Evolutionary conservation across 2,329 filamentous ascomycete species (phyloP).

Genomic region (Neurospora sp.): DNA sequence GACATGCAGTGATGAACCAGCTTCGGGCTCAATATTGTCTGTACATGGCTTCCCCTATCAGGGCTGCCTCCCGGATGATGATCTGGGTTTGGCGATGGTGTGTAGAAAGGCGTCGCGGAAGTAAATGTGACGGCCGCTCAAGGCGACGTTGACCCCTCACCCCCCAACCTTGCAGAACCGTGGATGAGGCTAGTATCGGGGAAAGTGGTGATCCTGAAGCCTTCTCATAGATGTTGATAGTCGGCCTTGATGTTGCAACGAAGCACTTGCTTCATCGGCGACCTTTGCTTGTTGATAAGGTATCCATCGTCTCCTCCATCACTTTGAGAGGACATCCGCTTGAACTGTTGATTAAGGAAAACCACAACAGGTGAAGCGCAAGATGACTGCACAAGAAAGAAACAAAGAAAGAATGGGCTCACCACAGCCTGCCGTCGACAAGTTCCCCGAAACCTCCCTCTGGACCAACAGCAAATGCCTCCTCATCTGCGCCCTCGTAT

Average conservation of each 20-base stretch:
- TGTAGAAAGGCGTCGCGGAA: not conserved
- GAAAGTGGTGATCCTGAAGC: not conserved
- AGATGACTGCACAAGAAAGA: not conserved
- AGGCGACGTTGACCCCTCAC: not conserved
- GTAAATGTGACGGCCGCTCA: not conserved
- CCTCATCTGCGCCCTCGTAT: slow-evolving; percentile 33
- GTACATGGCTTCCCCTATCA: not conserved
- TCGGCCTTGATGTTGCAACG: not conserved
- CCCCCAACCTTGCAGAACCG: not conserved
- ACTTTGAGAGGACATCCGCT: no score
- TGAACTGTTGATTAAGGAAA: not conserved
- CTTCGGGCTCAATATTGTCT: not conserved
- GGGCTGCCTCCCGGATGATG: not conserved
- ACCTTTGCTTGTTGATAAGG: not conserved
- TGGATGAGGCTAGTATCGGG: not conserved
- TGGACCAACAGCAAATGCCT: slow-evolving; percentile 35
- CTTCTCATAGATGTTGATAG: not conserved
- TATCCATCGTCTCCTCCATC: no score
- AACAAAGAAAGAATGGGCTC: not conserved
- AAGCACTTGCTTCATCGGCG: not conserved
- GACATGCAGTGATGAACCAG: not conserved
- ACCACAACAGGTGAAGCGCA: not conserved
- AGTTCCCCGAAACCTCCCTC: slow-evolving; percentile 24
- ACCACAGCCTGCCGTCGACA: not conserved
- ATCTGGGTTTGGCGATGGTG: not conserved